Conservation (phyloP, 2,329 filamentous ascomycete genomes). For the Talaromyces sp. region DNA sequence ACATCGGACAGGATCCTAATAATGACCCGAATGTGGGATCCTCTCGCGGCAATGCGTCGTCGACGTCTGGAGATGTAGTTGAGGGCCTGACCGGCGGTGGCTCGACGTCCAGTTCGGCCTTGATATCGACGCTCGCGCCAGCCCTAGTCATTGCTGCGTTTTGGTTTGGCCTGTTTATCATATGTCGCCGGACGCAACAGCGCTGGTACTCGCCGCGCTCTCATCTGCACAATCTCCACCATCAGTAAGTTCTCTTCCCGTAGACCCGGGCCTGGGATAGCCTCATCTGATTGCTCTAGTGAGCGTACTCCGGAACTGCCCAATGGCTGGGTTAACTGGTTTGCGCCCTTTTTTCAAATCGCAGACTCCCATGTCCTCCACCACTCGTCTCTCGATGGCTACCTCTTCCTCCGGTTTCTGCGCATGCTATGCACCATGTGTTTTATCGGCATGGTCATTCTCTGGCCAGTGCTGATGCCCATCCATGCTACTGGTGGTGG, state of each 20-base stretch:
- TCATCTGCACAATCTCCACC: constrained; percentile 36
- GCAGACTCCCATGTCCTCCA: constrained; percentile 78
- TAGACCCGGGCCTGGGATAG: neutral
- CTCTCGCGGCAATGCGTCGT: constrained; percentile 33
- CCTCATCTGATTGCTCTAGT: constrained; percentile 17
- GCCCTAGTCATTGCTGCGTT: constrained; percentile 40
- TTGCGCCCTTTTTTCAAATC: constrained; percentile 48
- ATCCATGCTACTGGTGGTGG: constrained; percentile 79
- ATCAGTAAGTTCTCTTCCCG: constrained; percentile 26
- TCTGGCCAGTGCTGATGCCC: constrained; percentile 84
- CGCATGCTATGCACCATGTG: constrained; percentile 73
- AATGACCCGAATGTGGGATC: constrained; percentile 40
- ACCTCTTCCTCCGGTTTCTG: constrained; percentile 84
- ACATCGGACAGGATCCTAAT: constrained; percentile 26
- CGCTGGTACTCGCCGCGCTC: constrained; percentile 44
- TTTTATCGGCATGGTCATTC: constrained; percentile 74
- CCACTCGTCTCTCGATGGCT: constrained; percentile 85
- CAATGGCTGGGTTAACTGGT: constrained; percentile 50
- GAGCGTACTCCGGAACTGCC: constrained; percentile 46
- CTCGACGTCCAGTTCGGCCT: constrained; percentile 47
- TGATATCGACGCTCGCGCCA: constrained; percentile 47
- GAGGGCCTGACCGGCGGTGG: constrained; percentile 19
- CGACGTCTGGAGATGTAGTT: constrained; percentile 26
- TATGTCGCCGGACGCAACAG: constrained; percentile 40
- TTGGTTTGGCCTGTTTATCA: constrained; percentile 41